Evolutionary conservation across 108 stramenopile species (phyloP), one percentile per base, ranked within the genome.

Genomic region (Skeletonema tropicum): DNA sequence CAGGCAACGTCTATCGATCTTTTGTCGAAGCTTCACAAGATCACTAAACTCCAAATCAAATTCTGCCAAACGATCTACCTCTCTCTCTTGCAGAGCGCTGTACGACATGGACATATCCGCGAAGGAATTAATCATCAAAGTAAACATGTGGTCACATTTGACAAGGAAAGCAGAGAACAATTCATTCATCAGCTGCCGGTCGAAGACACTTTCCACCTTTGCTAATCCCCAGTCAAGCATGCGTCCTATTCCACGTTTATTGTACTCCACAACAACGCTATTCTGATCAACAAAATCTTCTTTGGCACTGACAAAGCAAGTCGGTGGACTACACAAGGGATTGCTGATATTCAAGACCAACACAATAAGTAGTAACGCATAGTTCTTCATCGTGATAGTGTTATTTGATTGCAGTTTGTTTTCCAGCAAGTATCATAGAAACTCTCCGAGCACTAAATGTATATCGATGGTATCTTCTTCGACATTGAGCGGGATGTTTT

Each of bases 41-140:
- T 70, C 73, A 19, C 59, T 60, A 60, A 81, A 81, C n/a, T 74
- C 80, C 29, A 17, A 15, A 29, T 81, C 80, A 36, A 81, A 81
- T 19, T 68, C 35, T 36, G 42, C 9, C 13, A 80, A 61, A 19
- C 79, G 66, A 30, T 71, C 41, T 15, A 70, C 17, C 46, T 81
- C 80, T 31, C 64, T 65, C 7, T 48, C 41, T 23, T 68, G 73
- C 31, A 80, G 45, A 10, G 23, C 31, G 9, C 65, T 55, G 48
- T 81, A 81, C 10, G 42, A 45, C 19, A 60, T 29, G 23, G 32
- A 63, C 38, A 81, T 42, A 14, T 81, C 80, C 30, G 31, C 31
- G 8, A 81, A 36, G 2, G 80, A 81, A 30, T 74, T 64, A 6
- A 80, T 60, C 73, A 81, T 74, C 8, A 74, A 65, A 11, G 62